Conservation (phyloP, 1,139 yeast genomes). For the Taphrina populina region DNA sequence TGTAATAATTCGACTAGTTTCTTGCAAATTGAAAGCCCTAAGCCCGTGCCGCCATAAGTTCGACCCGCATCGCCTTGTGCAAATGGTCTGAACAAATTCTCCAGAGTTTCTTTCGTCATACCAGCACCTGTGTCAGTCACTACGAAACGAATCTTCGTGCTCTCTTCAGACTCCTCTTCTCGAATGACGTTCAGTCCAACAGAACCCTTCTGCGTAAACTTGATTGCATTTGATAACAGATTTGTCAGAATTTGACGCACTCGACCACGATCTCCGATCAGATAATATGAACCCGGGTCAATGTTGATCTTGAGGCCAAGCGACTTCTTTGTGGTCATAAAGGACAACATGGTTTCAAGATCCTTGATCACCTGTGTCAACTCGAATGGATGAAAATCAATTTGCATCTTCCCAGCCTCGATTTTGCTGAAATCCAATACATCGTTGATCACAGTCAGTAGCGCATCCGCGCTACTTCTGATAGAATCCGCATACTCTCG, state of each 20-base stretch:
- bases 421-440: slow-evolving; percentile 78
- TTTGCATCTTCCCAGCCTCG: slow-evolving; percentile 74
- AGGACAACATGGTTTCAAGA: slow-evolving; percentile 29
- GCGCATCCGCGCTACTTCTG: slow-evolving; percentile 70
- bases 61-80: slow-evolving; percentile 61
- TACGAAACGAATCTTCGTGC: slow-evolving; percentile 60
- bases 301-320: slow-evolving; percentile 26
- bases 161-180: slow-evolving; percentile 24
- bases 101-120: slow-evolving; percentile 53
- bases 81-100: slow-evolving; percentile 59
- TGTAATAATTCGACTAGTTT: slow-evolving; percentile 53
- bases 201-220: slow-evolving; percentile 69
- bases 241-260: slow-evolving; percentile 87
- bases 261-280: slow-evolving; percentile 80
- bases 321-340: slow-evolving; percentile 26
- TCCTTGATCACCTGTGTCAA: slow-evolving; percentile 43
- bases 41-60: slow-evolving; percentile 61
- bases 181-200: slow-evolving; percentile 35
- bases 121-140: slow-evolving; percentile 70
- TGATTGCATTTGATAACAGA: slow-evolving; percentile 78
- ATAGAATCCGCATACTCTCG: slow-evolving; percentile 78
- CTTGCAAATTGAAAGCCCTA: slow-evolving; percentile 48
- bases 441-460: slow-evolving; percentile 77
- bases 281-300: slow-evolving; percentile 50
- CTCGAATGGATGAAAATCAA: slow-evolving; percentile 61